phyloP scores from a whole-genome alignment of 148 eudicot species.

The Cornus florida region DNA sequence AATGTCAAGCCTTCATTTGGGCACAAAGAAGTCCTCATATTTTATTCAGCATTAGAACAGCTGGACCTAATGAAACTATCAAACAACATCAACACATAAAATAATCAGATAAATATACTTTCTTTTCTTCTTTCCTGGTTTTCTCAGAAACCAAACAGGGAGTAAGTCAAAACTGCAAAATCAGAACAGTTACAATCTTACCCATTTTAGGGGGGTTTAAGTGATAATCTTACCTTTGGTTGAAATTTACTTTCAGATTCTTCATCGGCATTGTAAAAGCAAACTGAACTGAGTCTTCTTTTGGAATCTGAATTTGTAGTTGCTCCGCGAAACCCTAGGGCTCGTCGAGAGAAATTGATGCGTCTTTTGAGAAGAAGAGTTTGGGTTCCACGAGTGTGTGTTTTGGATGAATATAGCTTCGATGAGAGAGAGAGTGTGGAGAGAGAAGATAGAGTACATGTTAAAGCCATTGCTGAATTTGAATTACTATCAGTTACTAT shows the following conservation, averaged over 20 bases:
- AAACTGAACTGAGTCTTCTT: constrained; percentile 22
- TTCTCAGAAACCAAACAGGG: neutral
- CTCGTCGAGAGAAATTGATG: neutral
- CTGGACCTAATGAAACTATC: neutral
- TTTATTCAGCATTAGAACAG: neutral
- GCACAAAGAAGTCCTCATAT: neutral
- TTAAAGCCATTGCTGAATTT: constrained; percentile 18
- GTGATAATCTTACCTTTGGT: constrained; percentile 34
- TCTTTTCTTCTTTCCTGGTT: neutral
- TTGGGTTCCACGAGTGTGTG: constrained; percentile 14
- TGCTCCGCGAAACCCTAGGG: neutral
- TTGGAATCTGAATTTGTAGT: constrained; percentile 11
- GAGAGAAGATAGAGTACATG: constrained; percentile 16
- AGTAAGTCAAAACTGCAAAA: neutral
- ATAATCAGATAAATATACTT: neutral
- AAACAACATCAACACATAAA: neutral
- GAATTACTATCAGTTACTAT: neutral
- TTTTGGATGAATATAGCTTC: constrained; percentile 14
- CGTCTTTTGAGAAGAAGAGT: constrained; percentile 1
- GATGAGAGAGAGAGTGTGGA: constrained; percentile 10
- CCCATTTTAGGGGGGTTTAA: neutral
- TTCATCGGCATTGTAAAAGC: constrained; percentile 33
- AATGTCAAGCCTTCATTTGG: neutral
- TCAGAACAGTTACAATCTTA: too few species aligned
- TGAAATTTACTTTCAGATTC: constrained; percentile 25